Evolutionary conservation across 2,329 filamentous ascomycete species (phyloP).

Genomic region (Aspergillus sp.): DNA sequence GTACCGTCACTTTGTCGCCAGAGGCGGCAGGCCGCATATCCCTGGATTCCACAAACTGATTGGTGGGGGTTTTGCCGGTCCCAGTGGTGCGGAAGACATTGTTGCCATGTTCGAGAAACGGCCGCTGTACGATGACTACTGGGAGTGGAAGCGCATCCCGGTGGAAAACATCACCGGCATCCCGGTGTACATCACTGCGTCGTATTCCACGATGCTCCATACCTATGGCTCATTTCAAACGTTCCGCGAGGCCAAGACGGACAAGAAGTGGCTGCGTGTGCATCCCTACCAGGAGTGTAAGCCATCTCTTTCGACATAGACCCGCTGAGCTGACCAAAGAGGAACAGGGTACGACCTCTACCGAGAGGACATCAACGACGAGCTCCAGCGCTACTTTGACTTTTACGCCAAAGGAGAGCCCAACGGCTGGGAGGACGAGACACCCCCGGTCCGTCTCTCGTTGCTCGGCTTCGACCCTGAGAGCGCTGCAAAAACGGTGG

Average conservation of each 20-base stretch:
- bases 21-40: background rate
- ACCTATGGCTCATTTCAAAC: background rate
- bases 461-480: background rate
- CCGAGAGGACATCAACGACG: background rate
- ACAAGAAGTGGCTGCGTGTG: background rate
- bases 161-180: background rate
- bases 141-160: background rate
- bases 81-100: background rate
- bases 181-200: background rate
- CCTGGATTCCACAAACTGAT: background rate
- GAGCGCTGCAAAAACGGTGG: background rate
- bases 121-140: background rate
- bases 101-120: background rate
- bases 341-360: background rate
- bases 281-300: background rate
- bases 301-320: too few relatives aligned
- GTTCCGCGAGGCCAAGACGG: background rate
- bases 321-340: too few relatives aligned
- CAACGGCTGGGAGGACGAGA: background rate
- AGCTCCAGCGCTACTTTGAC: background rate
- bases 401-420: background rate
- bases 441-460: background rate
- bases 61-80: background rate
- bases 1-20: background rate
- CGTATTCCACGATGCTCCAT: background rate